Evolutionary conservation across 495 filamentous ascomycete genomes (phyloP), one percentile per base, ranked within the genome.

Genomic region (Choiromyces venosus): DNA sequence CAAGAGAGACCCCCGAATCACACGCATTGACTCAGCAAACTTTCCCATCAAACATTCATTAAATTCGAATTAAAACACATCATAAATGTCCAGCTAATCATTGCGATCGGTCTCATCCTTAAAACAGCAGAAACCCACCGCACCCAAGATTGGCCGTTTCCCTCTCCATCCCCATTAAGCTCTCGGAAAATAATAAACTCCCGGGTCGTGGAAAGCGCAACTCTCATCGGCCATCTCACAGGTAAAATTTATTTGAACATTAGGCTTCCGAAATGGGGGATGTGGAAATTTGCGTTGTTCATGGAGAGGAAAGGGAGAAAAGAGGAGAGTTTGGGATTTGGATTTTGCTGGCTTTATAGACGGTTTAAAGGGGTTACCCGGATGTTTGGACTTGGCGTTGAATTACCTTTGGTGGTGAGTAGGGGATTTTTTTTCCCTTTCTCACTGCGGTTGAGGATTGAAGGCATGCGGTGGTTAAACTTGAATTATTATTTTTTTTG

Each of bases 241-340:
- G 84, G 82, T 84, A 80, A 84, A 86, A 88, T 87, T 88, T 61
- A 65, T 65, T 33, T 25, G 65, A 73, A 73, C 66, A 21, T 40
- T 37, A 10, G 38, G 16, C 35, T 33, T 66, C 65, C 65, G 65
- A 21, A 56, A 65, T 73, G 68, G 67, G 78, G 73, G 68, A 80
- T 83, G 88, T 90, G 76, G 81, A 82, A 65, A 85, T 88, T 88
- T 88, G 88, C 87, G 88, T 90, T 90, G 88, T 89, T 88, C 86
- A 87, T 87, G 83, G 72, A 81, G 82, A 84, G 83, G 80, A 81
- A 86, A 87, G 84, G 82, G 82, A 81, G 80, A 36, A 68, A 18
- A 36, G 71, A 25, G 64, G 65, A 33, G 37, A 36, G 18, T 5
- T 35, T 65, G 42, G 21, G 73, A 69, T 56, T 56, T 56, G 46